Percentiles rank a stretch among this genome's conserved stretches.
Conservation (phyloP, 2,329 filamentous ascomycete species). For the Bisporella sp. region DNA sequence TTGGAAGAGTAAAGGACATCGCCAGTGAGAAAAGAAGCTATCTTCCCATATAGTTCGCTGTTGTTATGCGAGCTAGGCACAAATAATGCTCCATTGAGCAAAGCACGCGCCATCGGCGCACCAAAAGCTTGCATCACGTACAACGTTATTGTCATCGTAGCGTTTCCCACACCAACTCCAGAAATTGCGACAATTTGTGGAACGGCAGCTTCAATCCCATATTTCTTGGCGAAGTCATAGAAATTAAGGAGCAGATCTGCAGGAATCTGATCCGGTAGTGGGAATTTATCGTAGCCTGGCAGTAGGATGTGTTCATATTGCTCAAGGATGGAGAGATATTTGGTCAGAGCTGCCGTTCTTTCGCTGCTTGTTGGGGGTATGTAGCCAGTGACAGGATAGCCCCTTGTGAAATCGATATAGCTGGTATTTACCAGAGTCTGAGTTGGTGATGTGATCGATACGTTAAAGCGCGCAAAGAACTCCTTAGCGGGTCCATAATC, state of each 20-base stretch:
- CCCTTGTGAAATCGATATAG: slow-evolving; percentile 30
- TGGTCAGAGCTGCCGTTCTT: slow-evolving; percentile 4
- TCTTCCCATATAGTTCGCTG: slow-evolving; percentile 7
- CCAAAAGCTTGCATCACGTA: slow-evolving; percentile 6
- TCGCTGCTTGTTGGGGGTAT: slow-evolving; percentile 1
- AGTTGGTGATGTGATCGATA: slow-evolving; percentile 27
- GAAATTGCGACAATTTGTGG: slow-evolving; percentile 4
- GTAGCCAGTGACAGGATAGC: slow-evolving; percentile 2
- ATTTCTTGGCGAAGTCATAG: slow-evolving; percentile 11
- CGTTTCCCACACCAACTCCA: neutral
- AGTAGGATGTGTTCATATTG: slow-evolving; percentile 9
- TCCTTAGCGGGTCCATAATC: slow-evolving; percentile 20
- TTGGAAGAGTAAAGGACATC: slow-evolving; percentile 7
- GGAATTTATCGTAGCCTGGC: slow-evolving; percentile 8
- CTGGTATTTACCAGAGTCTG: slow-evolving; percentile 6
- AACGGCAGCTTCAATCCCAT: slow-evolving; percentile 2
- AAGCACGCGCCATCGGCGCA: slow-evolving; percentile 3
- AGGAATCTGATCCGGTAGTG: slow-evolving; percentile 6
- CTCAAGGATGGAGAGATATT: slow-evolving; percentile 5
- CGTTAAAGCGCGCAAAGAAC: slow-evolving; percentile 27
- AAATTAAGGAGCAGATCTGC: slow-evolving; percentile 11
- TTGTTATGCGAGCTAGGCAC: slow-evolving; percentile 7
- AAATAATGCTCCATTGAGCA: slow-evolving; percentile 4
- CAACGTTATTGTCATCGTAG: neutral
- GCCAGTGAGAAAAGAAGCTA: slow-evolving; percentile 1